Conservation (phyloP, 2,329 filamentous ascomycete genomes). For the Hypoxylon sp. region DNA sequence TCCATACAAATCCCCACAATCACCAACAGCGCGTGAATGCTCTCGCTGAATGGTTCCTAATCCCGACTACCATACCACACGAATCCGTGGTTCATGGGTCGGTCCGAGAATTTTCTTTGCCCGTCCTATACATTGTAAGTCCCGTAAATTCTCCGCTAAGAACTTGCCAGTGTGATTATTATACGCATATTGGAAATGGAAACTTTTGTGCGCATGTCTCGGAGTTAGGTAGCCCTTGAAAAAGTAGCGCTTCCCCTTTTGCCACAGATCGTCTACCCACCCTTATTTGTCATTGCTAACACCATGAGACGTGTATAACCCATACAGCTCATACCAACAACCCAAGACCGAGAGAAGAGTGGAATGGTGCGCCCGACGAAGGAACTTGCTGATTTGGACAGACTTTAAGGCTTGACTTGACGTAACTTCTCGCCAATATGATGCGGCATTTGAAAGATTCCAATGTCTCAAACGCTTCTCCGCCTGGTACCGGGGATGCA, state of each 20-base stretch:
- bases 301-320: slow-evolving; percentile 19
- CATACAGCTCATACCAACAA: neutral
- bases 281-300: slow-evolving; percentile 9
- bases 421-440: slow-evolving; percentile 17
- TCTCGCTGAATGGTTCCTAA: slow-evolving; percentile 21
- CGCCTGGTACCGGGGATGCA: slow-evolving; percentile 24
- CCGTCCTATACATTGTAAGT: slow-evolving; percentile 14
- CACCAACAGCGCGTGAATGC: slow-evolving; percentile 25
- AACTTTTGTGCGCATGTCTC: slow-evolving; percentile 8
- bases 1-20: slow-evolving; percentile 27
- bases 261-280: slow-evolving; percentile 8
- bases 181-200: slow-evolving; percentile 3
- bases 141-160: slow-evolving; percentile 21
- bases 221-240: slow-evolving; percentile 10
- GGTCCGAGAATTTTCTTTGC: slow-evolving; percentile 20
- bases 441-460: slow-evolving; percentile 33
- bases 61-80: slow-evolving; percentile 13
- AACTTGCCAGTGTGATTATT: slow-evolving; percentile 6
- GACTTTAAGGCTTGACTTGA: neutral
- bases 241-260: slow-evolving; percentile 13
- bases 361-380: slow-evolving; percentile 7
- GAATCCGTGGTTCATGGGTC: slow-evolving; percentile 20
- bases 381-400: slow-evolving; percentile 6
- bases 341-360: slow-evolving; percentile 9
- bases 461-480: slow-evolving; percentile 6